phyloP scores from a whole-genome alignment of 2,329 filamentous ascomycete species.

The Dryadomyces quercus-mongolicae region DNA sequence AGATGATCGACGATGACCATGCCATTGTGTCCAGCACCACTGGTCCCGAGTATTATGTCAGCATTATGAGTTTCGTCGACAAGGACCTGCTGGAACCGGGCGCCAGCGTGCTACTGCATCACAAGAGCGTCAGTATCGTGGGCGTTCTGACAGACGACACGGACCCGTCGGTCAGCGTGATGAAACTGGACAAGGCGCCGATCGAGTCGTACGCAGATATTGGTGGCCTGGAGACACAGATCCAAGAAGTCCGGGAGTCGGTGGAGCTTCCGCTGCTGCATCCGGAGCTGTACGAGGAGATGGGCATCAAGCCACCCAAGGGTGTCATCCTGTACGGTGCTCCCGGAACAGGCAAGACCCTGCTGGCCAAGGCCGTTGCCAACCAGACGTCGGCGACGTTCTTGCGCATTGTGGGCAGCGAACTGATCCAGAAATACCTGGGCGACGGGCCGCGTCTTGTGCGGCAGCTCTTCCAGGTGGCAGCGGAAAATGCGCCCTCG shows the following conservation, averaged over 20 bases:
- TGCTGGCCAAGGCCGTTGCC: slow-evolving; percentile 91
- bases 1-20: slow-evolving; percentile 98
- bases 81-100: slow-evolving; percentile 96
- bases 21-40: slow-evolving; percentile 97
- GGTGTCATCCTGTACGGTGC: slow-evolving; percentile 98
- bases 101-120: slow-evolving; percentile 86
- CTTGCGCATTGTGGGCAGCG: slow-evolving; percentile 90
- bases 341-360: slow-evolving; percentile 91
- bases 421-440: slow-evolving; percentile 97
- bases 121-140: slow-evolving; percentile 96
- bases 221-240: slow-evolving; percentile 87
- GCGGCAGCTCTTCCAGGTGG: slow-evolving; percentile 87
- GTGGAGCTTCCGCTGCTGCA: slow-evolving; percentile 91
- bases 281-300: slow-evolving; percentile 96
- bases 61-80: slow-evolving; percentile 99
- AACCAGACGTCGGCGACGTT: slow-evolving; percentile 99
- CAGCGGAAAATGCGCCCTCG: slow-evolving; percentile 87
- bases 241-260: slow-evolving; percentile 94
- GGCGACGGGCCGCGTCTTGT: slow-evolving; percentile 92
- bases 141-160: slow-evolving; percentile 94
- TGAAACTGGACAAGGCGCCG: slow-evolving; percentile 98
- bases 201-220: slow-evolving; percentile 98
- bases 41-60: slow-evolving; percentile 97
- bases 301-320: slow-evolving; percentile 99
- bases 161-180: slow-evolving; percentile 90